Percentiles rank a stretch among this genome's conserved stretches.
phyloP scores from a whole-genome alignment of 306 rosid genomes.

The Prinsepia uniflora region DNA sequence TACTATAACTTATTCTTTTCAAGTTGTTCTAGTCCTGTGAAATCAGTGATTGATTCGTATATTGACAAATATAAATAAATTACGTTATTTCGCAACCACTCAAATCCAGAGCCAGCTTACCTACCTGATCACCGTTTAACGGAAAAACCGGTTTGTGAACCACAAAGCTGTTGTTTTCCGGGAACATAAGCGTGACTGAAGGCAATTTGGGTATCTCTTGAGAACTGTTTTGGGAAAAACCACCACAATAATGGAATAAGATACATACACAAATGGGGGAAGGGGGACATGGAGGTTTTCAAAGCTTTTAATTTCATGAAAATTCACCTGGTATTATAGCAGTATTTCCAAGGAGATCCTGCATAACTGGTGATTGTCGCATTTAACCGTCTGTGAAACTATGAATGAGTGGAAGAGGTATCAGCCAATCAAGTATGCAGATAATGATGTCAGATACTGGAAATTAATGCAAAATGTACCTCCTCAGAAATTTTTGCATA shows the following conservation, averaged over 20 bases:
- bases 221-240: constrained; percentile 39
- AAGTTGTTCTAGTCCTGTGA: background rate
- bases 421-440: constrained; percentile 30
- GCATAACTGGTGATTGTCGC: constrained; percentile 50
- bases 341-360: constrained; percentile 80
- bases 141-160: constrained; percentile 57
- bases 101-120: constrained; percentile 21
- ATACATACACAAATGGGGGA: background rate
- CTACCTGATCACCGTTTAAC: constrained; percentile 49
- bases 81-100: constrained; percentile 1
- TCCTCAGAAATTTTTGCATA: constrained; percentile 58
- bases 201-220: constrained; percentile 64
- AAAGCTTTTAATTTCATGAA: constrained; percentile 7
- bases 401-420: constrained; percentile 25
- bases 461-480: constrained; percentile 42
- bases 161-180: constrained; percentile 72
- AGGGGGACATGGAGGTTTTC: constrained; percentile 4
- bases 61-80: background rate
- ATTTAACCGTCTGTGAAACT: constrained; percentile 75
- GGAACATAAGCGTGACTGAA: constrained; percentile 59
- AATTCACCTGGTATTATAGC: constrained; percentile 65
- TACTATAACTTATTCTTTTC: no score
- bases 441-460: constrained; percentile 18
- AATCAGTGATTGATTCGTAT: background rate
- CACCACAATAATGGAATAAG: constrained; percentile 13